Base-by-base conservation (phyloP, 768 basidiomycete genomes). In the Kwoniella mangroviensis region DNA sequence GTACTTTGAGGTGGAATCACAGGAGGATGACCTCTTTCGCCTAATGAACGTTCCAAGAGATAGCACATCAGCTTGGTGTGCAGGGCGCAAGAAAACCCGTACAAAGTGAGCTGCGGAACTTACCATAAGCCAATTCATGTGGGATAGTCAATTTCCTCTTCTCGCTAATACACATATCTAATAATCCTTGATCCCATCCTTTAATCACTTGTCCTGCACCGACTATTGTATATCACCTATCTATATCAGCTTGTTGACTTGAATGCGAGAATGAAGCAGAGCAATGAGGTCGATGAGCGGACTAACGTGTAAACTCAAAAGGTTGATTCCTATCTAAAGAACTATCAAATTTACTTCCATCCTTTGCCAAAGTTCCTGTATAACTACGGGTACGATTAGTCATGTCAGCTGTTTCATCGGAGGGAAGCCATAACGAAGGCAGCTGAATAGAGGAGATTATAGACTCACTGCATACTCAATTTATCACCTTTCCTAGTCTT, bases 61-160 rank as follows among this genome's bases (percentile, higher is more conserved):
- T 3, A 24, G 17, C 17, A 40, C 13, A 58, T 62, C 41, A 74
- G 59, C 67, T 28, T 15, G 26, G 21, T 55, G 3, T 9, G 54
- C n/a, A 19, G n/a, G 28, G 28, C 13, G 13, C 9, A 42, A 49
- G 28, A 49, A 11, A 5, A 86, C 91, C 67, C 67, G 34, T 34
- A 34, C 3, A 34, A 34, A 34, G 34, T 34, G 6, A 34, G 5
- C 34, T 7, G 34, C 9, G 34, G 9, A 7, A 34, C 34, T 34
- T 34, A 94, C 94, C 94, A 75, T 97, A 97, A 22, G 89, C 94
- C 85, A 90, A 84, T 60, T 85, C 70, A 6, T 92, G 79, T 15
- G 94, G 94, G 70, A 98, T 96, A 24, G 90, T 94, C 70, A 98
- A 87, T 4, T 86, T 92, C 54, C 94, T 90, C 86, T 92, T 94